Base-by-base conservation (phyloP, 2,329 filamentous ascomycete genomes). In the Pestalotiopsis sp. region DNA sequence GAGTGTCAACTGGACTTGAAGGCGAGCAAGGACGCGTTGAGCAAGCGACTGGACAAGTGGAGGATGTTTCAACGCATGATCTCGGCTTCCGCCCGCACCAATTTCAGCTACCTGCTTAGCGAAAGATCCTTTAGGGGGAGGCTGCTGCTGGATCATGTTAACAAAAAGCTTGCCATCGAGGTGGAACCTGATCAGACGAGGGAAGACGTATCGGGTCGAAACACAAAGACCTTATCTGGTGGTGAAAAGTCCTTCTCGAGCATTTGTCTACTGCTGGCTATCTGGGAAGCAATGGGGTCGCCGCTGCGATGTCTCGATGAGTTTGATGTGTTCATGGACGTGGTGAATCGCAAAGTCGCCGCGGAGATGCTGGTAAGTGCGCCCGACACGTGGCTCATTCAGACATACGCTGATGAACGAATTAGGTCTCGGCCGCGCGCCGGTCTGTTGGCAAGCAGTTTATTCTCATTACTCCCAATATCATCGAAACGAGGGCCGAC, bases 311-410 rank as follows among this genome's bases (percentile, higher is more conserved):
- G 96, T 77, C 85, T 99, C 66, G 96, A 99, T 80, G 96, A 99
- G 81, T 99, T 98, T 77, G 96, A 99, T 78, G 96, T 99, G 40
- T 99, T 98, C 85, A 99, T 99, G 96, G 96, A 99, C 81, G 94
- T 92, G 73, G 93, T 98, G 69, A 99, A 99, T 80, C 90, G 96
- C 70, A 93, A 93, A 68, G 93, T 97, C 74, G 97, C 93, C 78
- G 97, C 97, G 75, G 92, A 93, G 71, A 94, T 99, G 92, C 92
- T 99, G 80, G 92, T 94, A 83, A 84, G 90, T 86, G 58, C 14
- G 1, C 40, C 23, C 36, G 17, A 17, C 23, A 23, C 62, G 6
- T 56, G 17, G 13, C 7, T 45, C 11, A 38, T 36, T n/a, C 13
- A 38, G 14, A 2, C 31, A 9, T 38, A 11, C 40, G 14, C 23